Base-by-base conservation (phyloP, 2,329 filamentous ascomycete genomes). In the Rutstroemia sp. region DNA sequence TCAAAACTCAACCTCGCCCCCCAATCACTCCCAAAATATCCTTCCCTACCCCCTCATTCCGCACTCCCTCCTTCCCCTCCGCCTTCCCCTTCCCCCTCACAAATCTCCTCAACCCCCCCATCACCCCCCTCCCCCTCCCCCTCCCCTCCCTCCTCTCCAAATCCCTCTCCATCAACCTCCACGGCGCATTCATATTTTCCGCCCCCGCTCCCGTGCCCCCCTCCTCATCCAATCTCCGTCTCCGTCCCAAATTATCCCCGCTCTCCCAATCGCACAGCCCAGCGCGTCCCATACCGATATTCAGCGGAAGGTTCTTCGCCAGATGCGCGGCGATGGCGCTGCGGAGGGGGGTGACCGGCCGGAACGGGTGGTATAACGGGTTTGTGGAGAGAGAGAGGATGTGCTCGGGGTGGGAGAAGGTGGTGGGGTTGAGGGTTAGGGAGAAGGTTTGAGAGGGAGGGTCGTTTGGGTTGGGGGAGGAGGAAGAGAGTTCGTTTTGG, bases 211-310 rank as follows among this genome's bases (percentile, higher is more conserved):
- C 34, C 10, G 4, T 19, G 7, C 18, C 27, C 19, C n/a, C 5
- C 5, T 42, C n/a, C 2, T 37, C 16, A 6, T 14, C 12, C 6
- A 30, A 18, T 39, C 21, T 2, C 50, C 50, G 18, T 46, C 42
- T 10, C 48, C 21, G 25, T 7, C 18, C 38, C 30, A 45, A 57
- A 4, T 50, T 34, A 27, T 37, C 37, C 49, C 49, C 64, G 4
- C 66, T 67, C 19, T 68, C 68, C 68, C 68, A 70, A 54, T 70
- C 68, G 8, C 51, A 44, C 39, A 70, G 19, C 1, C 67, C 68
- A 4, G 55, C 54, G 7, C 60, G 55, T 58, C 58, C 62, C 12
- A 63, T 48, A 6, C 58, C 58, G 4, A 53, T 21, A 4, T 63
- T 60, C 1, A 69, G 6, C 6, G 42, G 42, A 12, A 41, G 41